phyloP scores from a whole-genome alignment of 257 asterid genomes.

The Solanum piurae region DNA sequence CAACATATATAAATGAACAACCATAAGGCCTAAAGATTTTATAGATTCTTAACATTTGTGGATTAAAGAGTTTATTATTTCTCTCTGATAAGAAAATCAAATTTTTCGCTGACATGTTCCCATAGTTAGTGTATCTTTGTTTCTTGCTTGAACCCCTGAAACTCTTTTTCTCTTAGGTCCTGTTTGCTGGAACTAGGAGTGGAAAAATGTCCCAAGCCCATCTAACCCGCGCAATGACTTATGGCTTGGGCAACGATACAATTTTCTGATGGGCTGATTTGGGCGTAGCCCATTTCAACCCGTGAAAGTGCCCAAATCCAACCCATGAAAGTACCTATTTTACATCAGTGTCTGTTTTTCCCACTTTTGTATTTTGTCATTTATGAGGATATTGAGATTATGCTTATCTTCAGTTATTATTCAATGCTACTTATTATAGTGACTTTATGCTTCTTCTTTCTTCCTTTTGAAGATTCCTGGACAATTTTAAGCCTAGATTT shows the following conservation, averaged over 20 bases:
- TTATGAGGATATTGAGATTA: background rate
- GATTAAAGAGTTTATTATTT: background rate
- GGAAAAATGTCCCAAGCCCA: background rate
- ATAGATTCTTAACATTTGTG: background rate
- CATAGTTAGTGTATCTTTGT: background rate
- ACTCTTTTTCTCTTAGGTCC: background rate
- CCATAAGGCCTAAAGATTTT: background rate
- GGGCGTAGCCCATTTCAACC: background rate
- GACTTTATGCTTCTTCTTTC: background rate
- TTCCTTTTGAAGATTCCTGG: background rate
- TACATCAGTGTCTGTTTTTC: background rate
- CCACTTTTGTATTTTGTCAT: background rate
- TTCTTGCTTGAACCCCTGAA: background rate
- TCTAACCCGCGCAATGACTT: background rate
- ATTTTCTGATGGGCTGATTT: background rate
- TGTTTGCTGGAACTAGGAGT: background rate
- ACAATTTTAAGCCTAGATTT: background rate
- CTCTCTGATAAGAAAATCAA: background rate
- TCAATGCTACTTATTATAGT: background rate
- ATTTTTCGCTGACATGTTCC: background rate
- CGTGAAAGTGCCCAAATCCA: background rate
- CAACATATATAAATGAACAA: background rate
- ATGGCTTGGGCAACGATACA: background rate
- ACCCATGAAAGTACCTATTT: background rate
- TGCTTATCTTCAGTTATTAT: background rate